Base-by-base conservation (phyloP, 139 green algal species). In the Picochlorum sp. region DNA sequence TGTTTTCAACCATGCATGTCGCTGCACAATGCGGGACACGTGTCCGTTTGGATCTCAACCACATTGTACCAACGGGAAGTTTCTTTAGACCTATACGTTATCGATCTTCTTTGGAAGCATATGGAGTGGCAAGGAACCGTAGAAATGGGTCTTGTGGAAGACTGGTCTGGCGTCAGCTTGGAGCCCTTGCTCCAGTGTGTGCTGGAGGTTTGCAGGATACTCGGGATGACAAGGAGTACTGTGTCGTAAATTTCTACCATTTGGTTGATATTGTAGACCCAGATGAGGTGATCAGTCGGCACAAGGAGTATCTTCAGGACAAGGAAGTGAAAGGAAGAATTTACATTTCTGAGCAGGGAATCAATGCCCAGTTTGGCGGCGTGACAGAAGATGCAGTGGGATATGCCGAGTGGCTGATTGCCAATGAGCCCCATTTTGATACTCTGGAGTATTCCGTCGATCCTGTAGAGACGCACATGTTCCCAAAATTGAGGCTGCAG, bases 211-310 rank as follows among this genome's bases (percentile, higher is more conserved):
- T 41, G 34, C 34, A 41, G 34, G 8, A 41, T 41, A 11, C 34
- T 2, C 7, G 34, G 34, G 47, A 26, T 23, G 47, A 68, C 28
- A 45, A 57, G 2, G 64, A 34, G 16, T 31, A 81, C 55, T 67
- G 70, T 11, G 78, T 98, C 0, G 67, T 97, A 3, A 98, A 97
- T 77, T 96, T 97, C 45, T 98, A 97, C 65, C 92, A 97, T 67
- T 73, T 98, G 3, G 77, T 86, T 4, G 77, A 89, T 20, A 70
- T 97, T 8, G 56, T 70, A 2, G 60, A 91, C 16, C 82, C 88
- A 3, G 44, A 79, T 7, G 52, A 85, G 72, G 82, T 86, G 24
- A 54, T 90, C 30, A 50, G 70, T 20, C 28, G 54, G 24, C 77
- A 88, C 68, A 65, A 66, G 34, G 51, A 52, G 13, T 87, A 78